These are phyloP conservation scores for Ceratocystis papillata DNA, from an alignment of 2,329 filamentous ascomycete species.

Conservation along the genomic window DNA sequence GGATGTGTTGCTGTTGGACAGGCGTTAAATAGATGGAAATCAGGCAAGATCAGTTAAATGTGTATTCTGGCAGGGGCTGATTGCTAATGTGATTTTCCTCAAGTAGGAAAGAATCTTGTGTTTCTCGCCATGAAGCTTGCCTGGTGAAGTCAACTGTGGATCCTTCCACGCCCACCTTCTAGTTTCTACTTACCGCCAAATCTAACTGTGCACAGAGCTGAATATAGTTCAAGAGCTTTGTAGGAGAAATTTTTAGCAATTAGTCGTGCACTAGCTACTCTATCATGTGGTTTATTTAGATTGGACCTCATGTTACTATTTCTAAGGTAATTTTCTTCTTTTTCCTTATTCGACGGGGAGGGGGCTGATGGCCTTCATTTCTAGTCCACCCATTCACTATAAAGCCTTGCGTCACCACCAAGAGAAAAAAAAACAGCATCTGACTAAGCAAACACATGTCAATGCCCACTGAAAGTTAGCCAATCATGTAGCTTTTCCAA, in stretches of 20 bases:
- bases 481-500: background rate
- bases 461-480: background rate
- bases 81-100: background rate
- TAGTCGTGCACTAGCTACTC: background rate
- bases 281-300: background rate
- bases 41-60: no score
- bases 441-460: constrained; percentile 5
- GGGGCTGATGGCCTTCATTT: background rate
- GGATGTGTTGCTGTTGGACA: background rate
- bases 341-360: no score
- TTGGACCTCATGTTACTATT: background rate
- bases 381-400: background rate
- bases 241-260: background rate
- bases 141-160: constrained; percentile 20
- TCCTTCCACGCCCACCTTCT: constrained; percentile 15
- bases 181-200: constrained; percentile 8
- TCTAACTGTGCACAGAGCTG: background rate
- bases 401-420: background rate
- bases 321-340: background rate
- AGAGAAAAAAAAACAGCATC: background rate
- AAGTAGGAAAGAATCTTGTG: background rate
- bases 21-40: no score
- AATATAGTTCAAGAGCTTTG: background rate
- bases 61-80: no score
- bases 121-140: background rate